A percentile compares a stretch with the other conserved stretches of the same genome.
Conservation (phyloP, 2,329 filamentous ascomycete genomes). For the Alternaria solani region DNA sequence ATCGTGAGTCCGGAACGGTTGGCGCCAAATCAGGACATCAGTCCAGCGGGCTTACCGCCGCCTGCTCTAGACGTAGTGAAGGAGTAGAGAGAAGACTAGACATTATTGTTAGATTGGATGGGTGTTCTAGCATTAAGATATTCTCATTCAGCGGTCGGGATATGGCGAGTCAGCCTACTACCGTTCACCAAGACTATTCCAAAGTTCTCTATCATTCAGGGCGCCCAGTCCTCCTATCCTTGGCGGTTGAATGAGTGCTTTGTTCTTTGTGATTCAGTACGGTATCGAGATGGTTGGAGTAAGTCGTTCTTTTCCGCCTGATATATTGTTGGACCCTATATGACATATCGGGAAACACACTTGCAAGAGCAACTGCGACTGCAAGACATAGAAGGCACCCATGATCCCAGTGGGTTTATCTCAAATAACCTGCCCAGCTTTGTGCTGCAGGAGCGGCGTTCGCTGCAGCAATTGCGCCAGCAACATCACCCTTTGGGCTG, state of each 20-base stretch:
- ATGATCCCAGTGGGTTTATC: not conserved
- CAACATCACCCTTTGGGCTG: conserved; percentile 7
- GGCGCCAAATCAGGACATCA: conserved; percentile 11
- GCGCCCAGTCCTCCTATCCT: not conserved
- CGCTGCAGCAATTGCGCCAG: conserved; percentile 2
- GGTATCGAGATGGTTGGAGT: not conserved
- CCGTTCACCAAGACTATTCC: not conserved
- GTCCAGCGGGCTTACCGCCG: conserved; percentile 15
- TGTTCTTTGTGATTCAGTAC: not conserved
- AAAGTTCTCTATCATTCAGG: not conserved
- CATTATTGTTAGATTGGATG: not conserved
- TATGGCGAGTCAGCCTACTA: not conserved
- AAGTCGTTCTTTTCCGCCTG: not conserved
- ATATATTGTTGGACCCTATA: not conserved
- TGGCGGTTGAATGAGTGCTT: not conserved
- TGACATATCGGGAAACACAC: not conserved
- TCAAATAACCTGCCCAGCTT: conserved; percentile 1
- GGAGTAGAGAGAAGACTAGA: not conserved
- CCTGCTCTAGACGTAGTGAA: conserved; percentile 19
- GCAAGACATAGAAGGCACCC: not conserved
- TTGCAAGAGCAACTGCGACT: not conserved
- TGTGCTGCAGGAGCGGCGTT: conserved; percentile 1
- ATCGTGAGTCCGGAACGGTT: not conserved
- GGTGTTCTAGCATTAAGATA: not conserved
- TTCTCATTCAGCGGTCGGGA: not conserved